Evolutionary conservation across 2,329 filamentous ascomycete genomes (phyloP), one percentile per base, ranked within the genome.

Genomic region (Fusarium sp.): DNA sequence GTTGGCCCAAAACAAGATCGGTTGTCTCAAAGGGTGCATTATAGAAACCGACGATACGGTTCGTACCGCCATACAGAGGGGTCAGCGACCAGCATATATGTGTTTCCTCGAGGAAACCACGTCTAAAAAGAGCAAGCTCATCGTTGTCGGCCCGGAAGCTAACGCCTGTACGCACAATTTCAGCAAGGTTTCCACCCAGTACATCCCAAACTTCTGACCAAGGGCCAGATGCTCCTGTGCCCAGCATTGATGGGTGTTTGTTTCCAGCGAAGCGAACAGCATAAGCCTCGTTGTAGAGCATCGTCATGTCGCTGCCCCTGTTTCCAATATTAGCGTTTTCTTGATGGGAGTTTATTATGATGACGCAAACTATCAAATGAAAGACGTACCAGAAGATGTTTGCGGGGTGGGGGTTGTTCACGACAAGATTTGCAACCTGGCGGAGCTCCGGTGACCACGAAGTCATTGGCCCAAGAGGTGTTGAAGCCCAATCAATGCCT

Each of bases 221-320:
- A 3, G 87, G 88, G 4, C 87, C 83, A 10, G 81, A 82, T 71
- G 90, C 77, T 24, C 80, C 85, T 39, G 85, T 85, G 0, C 89
- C 89, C 83, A 91, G 89, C 24, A 91, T 77, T 1, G 75, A 76
- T 0, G 88, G 88, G 64, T 91, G 88, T 63, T 90, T 90, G 67
- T 89, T 85, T 5, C 88, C 89, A 9, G 88, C 88, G 6, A 90
- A 82, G 39, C 85, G 75, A 40, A 80, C 76, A 47, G 89, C 78
- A 36, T 80, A 90, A 0, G 87, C 84, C 73, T 90, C 88, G 58
- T 91, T 91, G 76, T 91, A 91, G 5, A 91, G 84, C 53, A 88
- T 87, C 5, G 89, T 85, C 50, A 89, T 79, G 33, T 90, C 88
- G 17, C 81, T 81, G 3, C 88, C 88, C 88, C 28, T 31, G 10